Base-by-base conservation (phyloP, 768 basidiomycete species). In the Naganishia friedmannii region DNA sequence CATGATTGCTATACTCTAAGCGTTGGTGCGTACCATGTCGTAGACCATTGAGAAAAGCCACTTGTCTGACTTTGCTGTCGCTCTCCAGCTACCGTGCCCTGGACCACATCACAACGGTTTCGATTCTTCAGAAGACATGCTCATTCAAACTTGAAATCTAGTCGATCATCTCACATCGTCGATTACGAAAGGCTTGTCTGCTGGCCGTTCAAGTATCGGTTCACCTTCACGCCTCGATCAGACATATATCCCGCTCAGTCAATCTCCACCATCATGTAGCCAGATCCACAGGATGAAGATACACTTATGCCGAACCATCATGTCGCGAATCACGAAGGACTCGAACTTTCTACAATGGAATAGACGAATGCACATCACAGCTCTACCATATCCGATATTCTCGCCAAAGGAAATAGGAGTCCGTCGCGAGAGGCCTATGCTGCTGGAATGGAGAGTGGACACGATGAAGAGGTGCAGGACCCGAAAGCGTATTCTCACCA, bases 171-270 rank as follows among this genome's bases (percentile, higher is more conserved):
- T 23, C 31, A 4, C 42, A 28, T 63, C 23, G 39, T 42, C 23
- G 42, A 63, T 63, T 42, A 63, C 21, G 37, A 46, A 45, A 39
- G 60, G 26, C 60, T 63, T 29, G 60, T 63, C 60, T 63, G 60
- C 29, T 63, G 60, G 60, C 60, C 60, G 15, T 63, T 63, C 60
- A 63, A 63, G 60, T 63, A 63, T 29, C 37, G 23, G 23, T 45
- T 63, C 39, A 63, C 60, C 26, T 63, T 63, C 32, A 45, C 10
- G 23, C 60, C 39, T 29, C 57, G 13, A 2, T 15, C 37, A 26
- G 23, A 46, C 15, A 46, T 8, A 15, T 15, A 8, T 21, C 7
- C 6, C 21, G 45, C 3, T 46, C 6, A 46, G 45, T 46, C 45
- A 46, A 15, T 21, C 45, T 3, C n/a, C 7, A 4, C 13, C 7